These are phyloP conservation scores for Golubevia pallescens DNA, from an alignment of 1,284 basidiomycete genomes.

Conservation along the genomic window DNA sequence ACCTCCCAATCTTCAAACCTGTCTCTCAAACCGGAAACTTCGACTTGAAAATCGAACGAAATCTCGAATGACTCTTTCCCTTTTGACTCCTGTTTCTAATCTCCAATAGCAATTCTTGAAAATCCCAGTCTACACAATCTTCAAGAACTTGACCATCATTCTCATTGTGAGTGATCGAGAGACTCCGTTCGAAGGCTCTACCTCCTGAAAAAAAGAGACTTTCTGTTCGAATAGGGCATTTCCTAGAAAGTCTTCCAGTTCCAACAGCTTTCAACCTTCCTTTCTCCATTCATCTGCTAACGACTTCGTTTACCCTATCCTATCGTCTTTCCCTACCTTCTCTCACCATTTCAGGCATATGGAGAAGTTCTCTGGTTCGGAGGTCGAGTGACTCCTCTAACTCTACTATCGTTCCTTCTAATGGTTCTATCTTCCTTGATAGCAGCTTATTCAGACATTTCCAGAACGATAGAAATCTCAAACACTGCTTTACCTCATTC, in stretches of 20 bases:
- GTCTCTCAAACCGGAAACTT: too few relatives aligned
- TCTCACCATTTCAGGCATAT: conserved; percentile 31
- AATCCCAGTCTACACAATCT: conserved; percentile 64
- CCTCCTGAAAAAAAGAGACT: too few relatives aligned
- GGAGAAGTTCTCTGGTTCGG: conserved; percentile 63
- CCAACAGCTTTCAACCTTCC: background rate
- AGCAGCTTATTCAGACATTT: conserved; percentile 58
- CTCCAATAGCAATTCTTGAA: conserved; percentile 44
- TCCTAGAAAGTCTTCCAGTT: too few relatives aligned
- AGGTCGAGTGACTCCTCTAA: conserved; percentile 50
- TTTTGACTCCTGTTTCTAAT: background rate
- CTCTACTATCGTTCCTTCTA: conserved; percentile 50
- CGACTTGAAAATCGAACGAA: too few relatives aligned
- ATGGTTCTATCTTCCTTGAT: conserved; percentile 63
- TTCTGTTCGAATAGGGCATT: too few relatives aligned
- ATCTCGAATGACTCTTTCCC: too few relatives aligned
- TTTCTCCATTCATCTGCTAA: background rate
- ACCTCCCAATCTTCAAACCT: too few relatives aligned
- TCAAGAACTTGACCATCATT: conserved; percentile 64
- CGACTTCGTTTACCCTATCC: background rate
- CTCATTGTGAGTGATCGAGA: conserved; percentile 27
- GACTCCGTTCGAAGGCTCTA: background rate
- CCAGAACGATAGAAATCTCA: conserved; percentile 23
- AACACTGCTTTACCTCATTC: conserved; percentile 45
- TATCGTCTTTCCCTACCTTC: background rate